A percentile compares a stretch with the other conserved stretches of the same genome.
These are phyloP conservation scores for Pseudocercospora musae DNA, from an alignment of 2,329 filamentous ascomycete species.

Conservation along the genomic window DNA sequence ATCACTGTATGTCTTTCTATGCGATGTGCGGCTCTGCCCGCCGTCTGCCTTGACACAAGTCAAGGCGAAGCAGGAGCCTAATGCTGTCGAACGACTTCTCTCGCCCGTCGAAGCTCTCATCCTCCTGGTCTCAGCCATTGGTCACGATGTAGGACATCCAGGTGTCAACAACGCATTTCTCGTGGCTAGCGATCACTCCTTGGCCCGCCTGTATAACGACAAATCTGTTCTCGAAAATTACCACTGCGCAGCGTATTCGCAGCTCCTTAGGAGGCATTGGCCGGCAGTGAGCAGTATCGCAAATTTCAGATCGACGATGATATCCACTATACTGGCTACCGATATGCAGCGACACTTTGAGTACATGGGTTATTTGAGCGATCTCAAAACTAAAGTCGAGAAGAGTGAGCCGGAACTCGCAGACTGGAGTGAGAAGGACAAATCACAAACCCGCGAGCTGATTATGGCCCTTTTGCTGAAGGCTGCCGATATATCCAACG, in stretches of 20 bases:
- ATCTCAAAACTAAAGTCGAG: conserved; percentile 73
- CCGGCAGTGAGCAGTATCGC: conserved; percentile 73
- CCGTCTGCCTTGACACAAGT: conserved; percentile 57
- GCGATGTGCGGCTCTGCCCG: conserved; percentile 60
- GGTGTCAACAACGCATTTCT: conserved; percentile 98
- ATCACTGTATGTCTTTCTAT: conserved; percentile 85
- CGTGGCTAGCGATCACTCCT: conserved; percentile 82
- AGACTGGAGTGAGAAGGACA: conserved; percentile 71
- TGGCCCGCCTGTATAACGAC: conserved; percentile 96
- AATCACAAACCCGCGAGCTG: conserved; percentile 73
- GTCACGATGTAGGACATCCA: conserved; percentile 94
- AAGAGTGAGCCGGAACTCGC: conserved; percentile 62
- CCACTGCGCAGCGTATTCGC: conserved; percentile 94
- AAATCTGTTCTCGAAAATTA: conserved; percentile 95
- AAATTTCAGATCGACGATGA: conserved; percentile 84
- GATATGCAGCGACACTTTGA: conserved; percentile 98
- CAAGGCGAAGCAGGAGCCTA: conserved; percentile 34
- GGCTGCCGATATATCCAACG: conserved; percentile 97
- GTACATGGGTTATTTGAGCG: conserved; percentile 87
- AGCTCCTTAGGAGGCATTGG: conserved; percentile 92
- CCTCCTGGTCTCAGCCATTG: conserved; percentile 90
- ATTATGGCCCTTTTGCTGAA: conserved; percentile 93
- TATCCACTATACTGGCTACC: conserved; percentile 93
- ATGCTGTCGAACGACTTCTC: conserved; percentile 71
- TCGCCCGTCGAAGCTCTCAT: conserved; percentile 84